Conservation (phyloP, 164 flowering plant species). For the Chimonanthus salicifolius region DNA sequence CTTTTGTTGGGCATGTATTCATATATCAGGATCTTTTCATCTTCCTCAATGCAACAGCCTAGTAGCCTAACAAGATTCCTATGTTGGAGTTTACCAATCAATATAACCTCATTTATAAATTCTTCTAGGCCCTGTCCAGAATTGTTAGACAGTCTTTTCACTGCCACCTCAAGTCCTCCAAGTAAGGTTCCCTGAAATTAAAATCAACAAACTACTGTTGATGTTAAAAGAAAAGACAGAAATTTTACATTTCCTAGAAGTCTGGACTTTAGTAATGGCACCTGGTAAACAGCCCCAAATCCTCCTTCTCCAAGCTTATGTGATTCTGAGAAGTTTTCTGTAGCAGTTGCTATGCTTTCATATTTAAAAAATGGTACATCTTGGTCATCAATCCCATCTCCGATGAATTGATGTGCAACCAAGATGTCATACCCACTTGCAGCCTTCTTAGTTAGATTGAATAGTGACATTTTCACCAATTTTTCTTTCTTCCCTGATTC, state of each 20-base stretch:
- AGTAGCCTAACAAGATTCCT: conserved; percentile 33
- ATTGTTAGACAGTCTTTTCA: conserved; percentile 32
- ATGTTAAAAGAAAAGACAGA: background rate
- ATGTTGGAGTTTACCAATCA: conserved; percentile 40
- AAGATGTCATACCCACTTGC: background rate
- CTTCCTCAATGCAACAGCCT: conserved; percentile 26
- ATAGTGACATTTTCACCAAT: background rate
- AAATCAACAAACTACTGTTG: background rate
- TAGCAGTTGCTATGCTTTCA: background rate
- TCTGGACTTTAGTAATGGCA: background rate
- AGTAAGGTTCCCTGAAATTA: conserved; percentile 23
- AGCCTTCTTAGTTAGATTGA: background rate
- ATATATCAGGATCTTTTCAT: conserved; percentile 34
- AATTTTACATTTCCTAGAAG: background rate
- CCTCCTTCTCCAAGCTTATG: conserved; percentile 6
- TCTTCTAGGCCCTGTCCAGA: conserved; percentile 34
- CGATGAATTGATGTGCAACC: background rate
- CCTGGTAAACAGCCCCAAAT: conserved; percentile 1
- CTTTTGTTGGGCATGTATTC: conserved; percentile 33
- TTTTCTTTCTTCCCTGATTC: conserved; percentile 2
- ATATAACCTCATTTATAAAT: conserved; percentile 27
- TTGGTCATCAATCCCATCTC: background rate
- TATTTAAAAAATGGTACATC: background rate
- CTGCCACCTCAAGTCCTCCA: conserved; percentile 31
- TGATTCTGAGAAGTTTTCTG: conserved; percentile 1